Conservation (phyloP, 345 rosid species). For the Moricandia moricandioides region DNA sequence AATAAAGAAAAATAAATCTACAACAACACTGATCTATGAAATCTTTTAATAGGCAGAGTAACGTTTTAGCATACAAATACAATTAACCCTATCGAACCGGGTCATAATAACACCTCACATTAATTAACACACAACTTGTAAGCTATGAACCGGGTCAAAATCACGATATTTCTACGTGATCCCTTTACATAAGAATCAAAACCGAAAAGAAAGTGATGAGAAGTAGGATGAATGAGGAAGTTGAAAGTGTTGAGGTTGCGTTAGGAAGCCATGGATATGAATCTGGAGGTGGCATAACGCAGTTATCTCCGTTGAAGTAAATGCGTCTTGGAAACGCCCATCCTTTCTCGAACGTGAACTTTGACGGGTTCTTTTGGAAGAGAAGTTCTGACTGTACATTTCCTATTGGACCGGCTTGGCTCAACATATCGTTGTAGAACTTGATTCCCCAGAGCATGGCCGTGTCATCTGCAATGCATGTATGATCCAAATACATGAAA, state of each 20-base stretch:
- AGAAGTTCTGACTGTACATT: constrained; percentile 85
- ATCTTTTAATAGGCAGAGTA: background rate
- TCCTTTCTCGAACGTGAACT: constrained; percentile 75
- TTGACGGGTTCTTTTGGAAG: constrained; percentile 52
- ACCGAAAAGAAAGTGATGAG: constrained; percentile 33
- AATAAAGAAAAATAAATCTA: background rate
- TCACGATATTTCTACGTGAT: background rate
- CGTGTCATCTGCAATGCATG: constrained; percentile 68
- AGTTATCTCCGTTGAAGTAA: constrained; percentile 30
- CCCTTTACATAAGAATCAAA: constrained; percentile 42
- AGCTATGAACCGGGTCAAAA: background rate
- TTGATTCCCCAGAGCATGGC: constrained; percentile 78
- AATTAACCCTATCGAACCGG: background rate
- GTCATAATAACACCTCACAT: background rate
- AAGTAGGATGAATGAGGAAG: constrained; percentile 31
- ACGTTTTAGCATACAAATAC: background rate
- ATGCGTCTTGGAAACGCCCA: constrained; percentile 91
- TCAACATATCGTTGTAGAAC: constrained; percentile 76
- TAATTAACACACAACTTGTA: constrained; percentile 3
- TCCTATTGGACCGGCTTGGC: constrained; percentile 70
- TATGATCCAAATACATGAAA: background rate
- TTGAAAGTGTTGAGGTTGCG: constrained; percentile 35
- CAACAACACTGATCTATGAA: background rate
- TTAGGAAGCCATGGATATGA: constrained; percentile 85
- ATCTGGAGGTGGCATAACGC: constrained; percentile 88